phyloP scores from a whole-genome alignment of 1,284 basidiomycete genomes.

The Serendipita sp. region DNA sequence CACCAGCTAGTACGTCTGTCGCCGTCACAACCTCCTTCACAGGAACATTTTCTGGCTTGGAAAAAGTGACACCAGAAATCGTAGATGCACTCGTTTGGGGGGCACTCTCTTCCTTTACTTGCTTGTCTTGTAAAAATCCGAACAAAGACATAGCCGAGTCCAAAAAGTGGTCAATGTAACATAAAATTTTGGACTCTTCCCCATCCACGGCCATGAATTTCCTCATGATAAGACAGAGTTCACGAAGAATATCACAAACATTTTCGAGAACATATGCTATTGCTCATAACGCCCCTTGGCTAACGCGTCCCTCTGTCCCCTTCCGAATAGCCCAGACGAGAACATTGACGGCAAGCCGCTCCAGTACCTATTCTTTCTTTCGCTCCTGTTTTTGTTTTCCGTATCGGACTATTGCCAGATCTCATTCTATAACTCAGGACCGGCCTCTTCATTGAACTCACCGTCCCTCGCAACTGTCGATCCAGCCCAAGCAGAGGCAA shows the following conservation, averaged over 20 bases:
- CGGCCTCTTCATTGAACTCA: constrained; percentile 64
- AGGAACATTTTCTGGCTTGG: neutral
- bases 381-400: neutral
- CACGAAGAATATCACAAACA: neutral
- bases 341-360: no score
- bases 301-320: neutral
- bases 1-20: constrained; percentile 65
- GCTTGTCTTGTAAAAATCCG: neutral
- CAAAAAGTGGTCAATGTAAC: neutral
- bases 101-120: neutral
- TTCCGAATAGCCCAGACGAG: no score
- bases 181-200: neutral
- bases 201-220: neutral
- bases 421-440: constrained; percentile 36
- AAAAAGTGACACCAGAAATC: neutral
- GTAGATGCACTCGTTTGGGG: neutral
- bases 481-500: constrained; percentile 70
- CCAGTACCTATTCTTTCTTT: no score
- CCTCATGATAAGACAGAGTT: neutral
- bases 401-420: neutral
- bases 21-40: constrained; percentile 47
- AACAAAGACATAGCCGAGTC: neutral
- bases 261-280: neutral
- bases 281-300: neutral
- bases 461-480: constrained; percentile 67